Base-by-base conservation (phyloP, 2,329 filamentous ascomycete species). In the Magnaporthiopsis poae region DNA sequence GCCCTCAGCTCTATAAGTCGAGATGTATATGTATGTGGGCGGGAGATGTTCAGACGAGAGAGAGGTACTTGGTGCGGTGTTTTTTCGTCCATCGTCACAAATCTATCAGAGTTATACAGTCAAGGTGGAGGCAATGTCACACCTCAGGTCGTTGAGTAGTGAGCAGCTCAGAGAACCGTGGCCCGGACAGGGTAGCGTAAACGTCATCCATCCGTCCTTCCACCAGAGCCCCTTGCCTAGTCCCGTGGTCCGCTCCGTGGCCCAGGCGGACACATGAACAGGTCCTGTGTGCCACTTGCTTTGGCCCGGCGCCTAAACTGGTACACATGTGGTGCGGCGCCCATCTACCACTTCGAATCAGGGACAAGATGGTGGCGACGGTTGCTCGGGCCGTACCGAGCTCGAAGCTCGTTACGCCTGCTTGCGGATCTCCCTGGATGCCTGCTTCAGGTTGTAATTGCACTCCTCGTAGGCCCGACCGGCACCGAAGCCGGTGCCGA, bases 381-480 rank as follows among this genome's bases (percentile, higher is more conserved):
- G 39, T 8, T 52, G 39, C 39, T 18, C 39, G 11, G 18, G 15
- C 39, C 39, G 27, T 52, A 31, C n/a, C 31, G 31, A 31, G 35
- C 35, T 36, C 15, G 18, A 39, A 39, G 18, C 36, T n/a, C 27
- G 11, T 33, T 75, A 82, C 74, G 80, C 77, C 73, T 80, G 79
- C 75, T 79, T 84, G 79, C 82, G 84, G 71, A 87, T 78, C 66
- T 86, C 84, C 72, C 80, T 80, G 61, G 84, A 81, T 52, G 85
- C 84, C 76, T 84, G 81, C 80, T 87, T 88, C 73, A 88, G 77
- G 80, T 82, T 89, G 81, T 85, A 90, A 82, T 99, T 96, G 81
- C 95, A 97, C 84, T 99, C 95, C 80, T 99, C 95, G 84, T 96
- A 99, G 67, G 95, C 95, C 75, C 96, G 88, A 74, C 95, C 95